Evolutionary conservation across 192 early-diverging fungal genomes (phyloP).

Genomic region (Globomyces pollinis-pini): DNA sequence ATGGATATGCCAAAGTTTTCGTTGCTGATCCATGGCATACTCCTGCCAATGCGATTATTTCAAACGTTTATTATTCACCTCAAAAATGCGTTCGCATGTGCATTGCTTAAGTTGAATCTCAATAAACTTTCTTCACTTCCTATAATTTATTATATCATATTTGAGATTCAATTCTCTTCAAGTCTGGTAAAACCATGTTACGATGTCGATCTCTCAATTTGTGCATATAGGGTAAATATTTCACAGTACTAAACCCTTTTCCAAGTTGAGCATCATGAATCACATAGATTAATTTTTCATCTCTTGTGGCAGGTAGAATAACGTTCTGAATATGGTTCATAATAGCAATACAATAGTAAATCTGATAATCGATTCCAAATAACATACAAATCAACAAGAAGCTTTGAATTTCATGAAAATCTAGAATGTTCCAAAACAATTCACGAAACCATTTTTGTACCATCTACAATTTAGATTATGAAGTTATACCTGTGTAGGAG

Average conservation of each 20-base stretch:
- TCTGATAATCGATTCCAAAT: constrained; percentile 36
- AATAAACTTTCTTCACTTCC: too few species aligned
- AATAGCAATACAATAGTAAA: constrained; percentile 43
- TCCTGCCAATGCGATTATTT: background rate
- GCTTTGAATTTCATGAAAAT: constrained; percentile 30
- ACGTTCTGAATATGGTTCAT: constrained; percentile 21
- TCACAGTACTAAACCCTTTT: constrained; percentile 12
- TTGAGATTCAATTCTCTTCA: constrained; percentile 2
- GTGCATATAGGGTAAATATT: constrained; percentile 30
- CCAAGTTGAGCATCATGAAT: background rate
- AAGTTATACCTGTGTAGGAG: constrained; percentile 46
- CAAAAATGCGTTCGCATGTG: too few species aligned
- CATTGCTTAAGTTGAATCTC: too few species aligned
- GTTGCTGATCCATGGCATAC: background rate
- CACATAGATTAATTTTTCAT: constrained; percentile 24
- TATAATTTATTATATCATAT: too few species aligned
- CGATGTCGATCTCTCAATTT: constrained; percentile 29
- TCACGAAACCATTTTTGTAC: constrained; percentile 41
- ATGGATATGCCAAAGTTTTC: background rate
- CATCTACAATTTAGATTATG: constrained; percentile 18
- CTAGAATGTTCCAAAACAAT: constrained; percentile 41
- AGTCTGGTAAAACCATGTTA: constrained; percentile 19
- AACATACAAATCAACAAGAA: constrained; percentile 11
- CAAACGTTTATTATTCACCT: too few species aligned
- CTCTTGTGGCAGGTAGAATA: constrained; percentile 28